A percentile compares a stretch with the other conserved stretches of the same genome.
Evolutionary conservation across 768 basidiomycete genomes (phyloP).

Genomic region (Phaeolepiota aurea): DNA sequence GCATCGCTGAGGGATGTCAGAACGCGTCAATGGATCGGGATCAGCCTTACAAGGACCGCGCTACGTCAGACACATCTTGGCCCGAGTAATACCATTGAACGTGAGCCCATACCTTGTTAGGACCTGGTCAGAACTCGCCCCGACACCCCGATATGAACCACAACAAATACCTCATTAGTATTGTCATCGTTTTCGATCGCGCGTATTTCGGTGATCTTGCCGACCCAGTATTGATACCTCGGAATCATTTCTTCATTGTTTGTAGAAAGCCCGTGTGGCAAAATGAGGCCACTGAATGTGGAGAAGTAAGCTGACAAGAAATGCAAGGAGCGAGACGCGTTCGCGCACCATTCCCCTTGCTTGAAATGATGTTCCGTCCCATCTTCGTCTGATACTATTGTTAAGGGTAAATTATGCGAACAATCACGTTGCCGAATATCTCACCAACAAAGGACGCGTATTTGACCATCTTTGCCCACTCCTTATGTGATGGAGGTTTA

Average conservation of each 20-base stretch:
- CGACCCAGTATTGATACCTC: constrained; percentile 43
- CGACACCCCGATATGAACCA: no score
- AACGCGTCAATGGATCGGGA: neutral
- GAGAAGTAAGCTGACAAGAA: neutral
- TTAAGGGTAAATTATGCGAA: neutral
- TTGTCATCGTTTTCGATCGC: constrained; percentile 16
- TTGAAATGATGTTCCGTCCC: neutral
- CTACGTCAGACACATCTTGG: constrained; percentile 30
- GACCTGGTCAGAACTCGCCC: no score
- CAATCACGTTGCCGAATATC: no score
- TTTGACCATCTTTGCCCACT: neutral
- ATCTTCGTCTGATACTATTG: neutral
- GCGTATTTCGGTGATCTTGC: constrained; percentile 36
- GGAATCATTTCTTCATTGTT: constrained; percentile 16
- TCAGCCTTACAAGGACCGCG: constrained; percentile 42
- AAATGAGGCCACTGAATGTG: constrained; percentile 15
- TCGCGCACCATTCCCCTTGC: neutral
- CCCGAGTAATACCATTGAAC: constrained; percentile 52
- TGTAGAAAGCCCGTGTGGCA: constrained; percentile 21
- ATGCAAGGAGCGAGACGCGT: no score
- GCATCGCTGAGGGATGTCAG: constrained; percentile 21
- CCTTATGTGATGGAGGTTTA: neutral
- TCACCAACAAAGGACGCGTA: neutral
- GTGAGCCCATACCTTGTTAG: constrained; percentile 39
- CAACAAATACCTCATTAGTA: constrained; percentile 21